phyloP scores from a whole-genome alignment of 352 stramenopile species.

The Pythium brachiatum region DNA sequence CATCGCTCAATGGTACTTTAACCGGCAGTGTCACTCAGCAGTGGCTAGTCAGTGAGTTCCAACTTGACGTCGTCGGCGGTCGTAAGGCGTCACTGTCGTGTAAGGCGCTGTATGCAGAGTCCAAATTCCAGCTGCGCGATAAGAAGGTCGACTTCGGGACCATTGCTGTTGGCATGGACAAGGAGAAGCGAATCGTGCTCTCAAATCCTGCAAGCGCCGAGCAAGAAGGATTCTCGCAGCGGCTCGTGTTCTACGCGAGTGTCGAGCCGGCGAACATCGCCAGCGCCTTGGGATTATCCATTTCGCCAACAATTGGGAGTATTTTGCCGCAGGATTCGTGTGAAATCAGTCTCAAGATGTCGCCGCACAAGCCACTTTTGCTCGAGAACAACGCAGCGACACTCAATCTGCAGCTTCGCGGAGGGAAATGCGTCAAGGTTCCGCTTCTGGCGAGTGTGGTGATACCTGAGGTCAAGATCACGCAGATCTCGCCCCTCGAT shows the following conservation, averaged over 20 bases:
- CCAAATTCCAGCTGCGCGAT: conserved; percentile 55
- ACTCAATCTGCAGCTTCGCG: conserved; percentile 67
- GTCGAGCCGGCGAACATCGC: conserved; percentile 46
- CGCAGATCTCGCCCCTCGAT: conserved; percentile 33
- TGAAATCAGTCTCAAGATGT: conserved; percentile 54
- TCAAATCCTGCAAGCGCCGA: conserved; percentile 30
- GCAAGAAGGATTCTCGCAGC: conserved; percentile 15
- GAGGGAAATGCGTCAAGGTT: conserved; percentile 64
- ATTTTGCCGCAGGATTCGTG: conserved; percentile 50
- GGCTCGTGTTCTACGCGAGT: conserved; percentile 54
- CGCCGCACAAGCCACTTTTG: conserved; percentile 46
- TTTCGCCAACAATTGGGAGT: conserved; percentile 38
- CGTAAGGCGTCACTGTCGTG: conserved; percentile 44
- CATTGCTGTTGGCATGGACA: conserved; percentile 74
- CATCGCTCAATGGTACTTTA: neutral
- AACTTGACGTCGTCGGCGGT: conserved; percentile 55
- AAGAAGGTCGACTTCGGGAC: conserved; percentile 83
- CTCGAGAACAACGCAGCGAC: conserved; percentile 35
- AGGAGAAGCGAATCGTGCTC: conserved; percentile 51
- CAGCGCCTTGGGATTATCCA: conserved; percentile 37
- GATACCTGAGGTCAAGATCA: conserved; percentile 76
- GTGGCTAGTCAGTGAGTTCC: conserved; percentile 45
- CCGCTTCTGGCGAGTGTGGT: conserved; percentile 63
- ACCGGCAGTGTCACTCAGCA: neutral
- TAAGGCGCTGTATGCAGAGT: conserved; percentile 47